Base-by-base conservation (phyloP, 1,139 yeast species). In the Meyerozyma smithsonii region DNA sequence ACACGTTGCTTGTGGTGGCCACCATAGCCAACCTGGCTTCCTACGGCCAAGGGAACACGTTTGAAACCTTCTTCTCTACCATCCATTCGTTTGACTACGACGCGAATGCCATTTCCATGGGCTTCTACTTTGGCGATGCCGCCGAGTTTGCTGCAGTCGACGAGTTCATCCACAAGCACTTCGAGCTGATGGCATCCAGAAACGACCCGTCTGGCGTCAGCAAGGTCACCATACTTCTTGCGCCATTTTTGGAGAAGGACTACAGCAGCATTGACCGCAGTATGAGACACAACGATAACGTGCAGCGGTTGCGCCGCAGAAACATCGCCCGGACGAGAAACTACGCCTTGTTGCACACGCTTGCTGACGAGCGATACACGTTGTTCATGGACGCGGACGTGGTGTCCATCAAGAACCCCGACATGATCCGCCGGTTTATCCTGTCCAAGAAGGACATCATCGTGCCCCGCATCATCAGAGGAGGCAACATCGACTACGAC, bases 331-430 rank as follows among this genome's bases (percentile, higher is more conserved):
- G 64, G 39, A 46, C 63, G 19, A 50, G 72, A 38, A 67, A 67
- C 47, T 66, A 64, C 46, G 47, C 64, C n/a, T 37, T 67, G n/a
- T 52, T 54, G 24, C 49, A 57, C 37, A 49, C 60, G 2, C 49
- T 66, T 36, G 48, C 44, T 10, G 59, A 39, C 50, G 61, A 45
- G 24, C 40, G 42, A 18, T 66, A 63, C 44, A 58, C 74, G 1
- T 42, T 75, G n/a, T 73, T 68, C 41, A 42, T 75, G 15, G 79
- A 75, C 48, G 56, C 74, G 6, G 79, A 74, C 44, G 59, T 74
- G 32, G 48, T 58, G 21, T 47, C 53, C 26, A 43, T 72, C 18
- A 56, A 64, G 7, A 45, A 58, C 18, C 40, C 51, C 4, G 51
- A 58, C 10, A 51, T 72, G 54, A 40, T 72, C 8, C 34, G 43